phyloP scores from a whole-genome alignment of 2,329 filamentous ascomycete genomes.

The Pseudophaeomoniella oleicola region DNA sequence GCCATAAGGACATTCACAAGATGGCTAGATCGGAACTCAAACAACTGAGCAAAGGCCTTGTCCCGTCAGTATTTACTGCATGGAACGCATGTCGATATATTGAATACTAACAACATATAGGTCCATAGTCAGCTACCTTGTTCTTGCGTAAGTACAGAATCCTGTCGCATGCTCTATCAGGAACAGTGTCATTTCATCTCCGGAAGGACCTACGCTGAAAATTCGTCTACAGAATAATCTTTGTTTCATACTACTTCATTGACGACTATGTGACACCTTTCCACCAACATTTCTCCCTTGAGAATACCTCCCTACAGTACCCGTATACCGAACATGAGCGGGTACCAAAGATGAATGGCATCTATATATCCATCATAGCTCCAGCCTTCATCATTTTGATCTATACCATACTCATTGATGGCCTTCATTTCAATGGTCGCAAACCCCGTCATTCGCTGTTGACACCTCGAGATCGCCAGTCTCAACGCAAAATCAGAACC shows the following conservation, averaged over 20 bases:
- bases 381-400: slow-evolving; percentile 37
- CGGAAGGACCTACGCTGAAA: no score
- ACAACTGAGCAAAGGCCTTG: no score
- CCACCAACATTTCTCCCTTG: slow-evolving; percentile 42
- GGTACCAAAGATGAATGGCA: slow-evolving; percentile 34
- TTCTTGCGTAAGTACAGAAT: background rate
- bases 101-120: background rate
- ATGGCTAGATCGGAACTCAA: no score
- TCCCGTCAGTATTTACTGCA: no score
- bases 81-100: background rate
- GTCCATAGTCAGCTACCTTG: background rate
- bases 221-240: slow-evolving; percentile 30
- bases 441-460: slow-evolving; percentile 10
- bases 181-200: no score
- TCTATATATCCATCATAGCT: slow-evolving; percentile 33
- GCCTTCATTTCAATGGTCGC: slow-evolving; percentile 37
- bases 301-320: slow-evolving; percentile 43
- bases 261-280: slow-evolving; percentile 38
- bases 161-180: no score
- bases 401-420: slow-evolving; percentile 44
- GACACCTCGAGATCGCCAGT: slow-evolving; percentile 18
- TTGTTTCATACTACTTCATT: slow-evolving; percentile 35
- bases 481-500: slow-evolving; percentile 37
- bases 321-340: slow-evolving; percentile 41
- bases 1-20: no score